A percentile compares a stretch with the other conserved stretches of the same genome.
phyloP scores from a whole-genome alignment of 352 stramenopile species.

The Paralagenidium karlingii region DNA sequence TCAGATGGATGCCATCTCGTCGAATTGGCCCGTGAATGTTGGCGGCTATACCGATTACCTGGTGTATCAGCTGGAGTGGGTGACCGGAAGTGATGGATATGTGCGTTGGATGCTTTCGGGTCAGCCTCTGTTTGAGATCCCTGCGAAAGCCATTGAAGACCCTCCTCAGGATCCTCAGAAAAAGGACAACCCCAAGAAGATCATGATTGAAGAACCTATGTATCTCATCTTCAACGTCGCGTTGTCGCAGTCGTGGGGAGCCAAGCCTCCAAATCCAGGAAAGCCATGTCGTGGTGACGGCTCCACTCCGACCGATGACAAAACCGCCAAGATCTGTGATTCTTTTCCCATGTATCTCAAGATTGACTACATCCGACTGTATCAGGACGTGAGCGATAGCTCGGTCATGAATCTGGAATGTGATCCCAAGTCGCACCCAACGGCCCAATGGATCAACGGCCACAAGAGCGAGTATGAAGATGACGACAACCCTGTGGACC shows the following conservation, averaged over 20 bases:
- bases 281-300: conserved; percentile 22
- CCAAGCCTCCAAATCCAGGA: conserved; percentile 48
- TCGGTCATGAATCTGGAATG: conserved; percentile 9
- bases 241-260: conserved; percentile 84
- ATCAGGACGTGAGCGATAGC: conserved; percentile 7
- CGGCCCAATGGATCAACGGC: conserved; percentile 10
- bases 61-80: conserved; percentile 63
- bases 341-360: conserved; percentile 6
- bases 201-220: conserved; percentile 83
- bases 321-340: conserved; percentile 6
- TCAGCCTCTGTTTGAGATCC: conserved; percentile 63
- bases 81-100: conserved; percentile 35
- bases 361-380: conserved; percentile 14
- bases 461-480: conserved; percentile 9
- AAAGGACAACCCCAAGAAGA: conserved; percentile 34
- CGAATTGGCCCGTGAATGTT: conserved; percentile 78
- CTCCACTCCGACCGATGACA: not conserved
- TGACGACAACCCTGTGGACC: conserved; percentile 4
- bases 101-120: conserved; percentile 72
- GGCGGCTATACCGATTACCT: conserved; percentile 71
- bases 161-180: conserved; percentile 18
- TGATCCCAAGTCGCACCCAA: conserved; percentile 10
- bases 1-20: conserved; percentile 90
- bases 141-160: conserved; percentile 34
- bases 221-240: conserved; percentile 95